Base-by-base conservation (phyloP, 805 yeast genomes). In the Candida dendrica region DNA sequence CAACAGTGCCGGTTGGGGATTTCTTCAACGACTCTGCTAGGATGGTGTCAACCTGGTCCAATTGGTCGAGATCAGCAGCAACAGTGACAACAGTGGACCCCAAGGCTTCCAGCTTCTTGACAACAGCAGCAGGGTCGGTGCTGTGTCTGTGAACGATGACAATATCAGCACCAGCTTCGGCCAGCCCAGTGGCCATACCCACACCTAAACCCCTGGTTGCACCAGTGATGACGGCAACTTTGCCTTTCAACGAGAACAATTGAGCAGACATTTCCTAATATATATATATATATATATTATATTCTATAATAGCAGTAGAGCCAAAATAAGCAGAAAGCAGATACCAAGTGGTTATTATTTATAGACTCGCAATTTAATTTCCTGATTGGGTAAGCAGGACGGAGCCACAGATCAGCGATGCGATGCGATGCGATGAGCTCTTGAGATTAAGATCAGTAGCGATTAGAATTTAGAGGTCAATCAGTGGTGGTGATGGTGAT, bases 201-300 rank as follows among this genome's bases (percentile, higher is more conserved):
- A 31, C 56, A n/a, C 56, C 48, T 26, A 69, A 52, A 1, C 63
- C 74, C 18, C 68, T 71, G 45, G 70, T 69, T 17, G 72, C 55
- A 17, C 71, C 60, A 7, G 93, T 84, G 43, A 87, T 75, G 3
- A 85, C 77, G 27, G 90, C 89, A 18, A 82, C 84, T 64, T 84
- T 86, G 29, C 91, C 95, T 63, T 83, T 83, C 45, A 88, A 71
- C 6, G 86, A 80, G 63, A 87, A 85, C 45, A 84, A 64, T 45
- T 82, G 86, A n/a, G 51, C 20, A 3, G 55, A 52, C 56, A 50
- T 51, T 20, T 27, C n/a, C n/a, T n/a, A n/a, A n/a, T n/a, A n/a
- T n/a, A n/a, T n/a, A n/a, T n/a, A n/a, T n/a, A n/a, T n/a, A n/a
- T n/a, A n/a, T n/a, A n/a, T n/a, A n/a, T n/a, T n/a, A n/a, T n/a